Percentiles rank a stretch among this genome's conserved stretches.
Conservation (phyloP, 2,329 filamentous ascomycete genomes). For the Dothistroma septosporum region DNA sequence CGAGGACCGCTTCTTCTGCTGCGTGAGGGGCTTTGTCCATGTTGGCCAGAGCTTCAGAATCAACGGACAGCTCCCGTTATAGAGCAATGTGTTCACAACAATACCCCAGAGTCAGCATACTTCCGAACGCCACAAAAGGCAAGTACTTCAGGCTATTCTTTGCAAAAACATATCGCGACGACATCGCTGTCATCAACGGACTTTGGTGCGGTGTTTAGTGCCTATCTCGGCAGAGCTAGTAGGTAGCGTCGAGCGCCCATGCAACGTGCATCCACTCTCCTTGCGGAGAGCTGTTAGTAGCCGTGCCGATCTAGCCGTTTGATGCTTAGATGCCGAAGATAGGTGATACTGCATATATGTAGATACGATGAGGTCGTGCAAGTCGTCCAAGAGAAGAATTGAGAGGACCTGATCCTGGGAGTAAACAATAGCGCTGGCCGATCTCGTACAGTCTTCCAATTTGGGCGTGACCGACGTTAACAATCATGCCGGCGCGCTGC, state of each 20-base stretch:
- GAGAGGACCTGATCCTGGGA: not conserved
- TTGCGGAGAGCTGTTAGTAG: slow-evolving; percentile 1
- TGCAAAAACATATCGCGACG: not conserved
- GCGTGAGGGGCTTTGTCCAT: not conserved
- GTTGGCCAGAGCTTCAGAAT: not conserved
- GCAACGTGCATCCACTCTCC: slow-evolving; percentile 1
- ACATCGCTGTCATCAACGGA: not conserved
- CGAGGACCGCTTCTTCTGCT: not conserved
- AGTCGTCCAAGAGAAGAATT: not conserved
- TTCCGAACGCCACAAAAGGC: not conserved
- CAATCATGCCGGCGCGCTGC: too few relatives aligned
- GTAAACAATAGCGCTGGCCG: not conserved
- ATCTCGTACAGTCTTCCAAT: not conserved
- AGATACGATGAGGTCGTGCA: not conserved
- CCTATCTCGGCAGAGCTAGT: slow-evolving; percentile 1
- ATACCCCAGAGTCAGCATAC: not conserved
- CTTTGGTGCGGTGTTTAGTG: slow-evolving; percentile 1
- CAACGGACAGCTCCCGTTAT: not conserved
- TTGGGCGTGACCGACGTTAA: too few relatives aligned
- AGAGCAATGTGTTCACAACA: not conserved
- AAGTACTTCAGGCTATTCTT: not conserved
- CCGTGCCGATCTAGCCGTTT: slow-evolving; percentile 1
- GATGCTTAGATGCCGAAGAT: not conserved
- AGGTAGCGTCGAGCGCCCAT: slow-evolving; percentile 1
- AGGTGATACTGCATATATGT: not conserved